Conservation (phyloP, 2,329 filamentous ascomycete species). For the Septoria linicola region DNA sequence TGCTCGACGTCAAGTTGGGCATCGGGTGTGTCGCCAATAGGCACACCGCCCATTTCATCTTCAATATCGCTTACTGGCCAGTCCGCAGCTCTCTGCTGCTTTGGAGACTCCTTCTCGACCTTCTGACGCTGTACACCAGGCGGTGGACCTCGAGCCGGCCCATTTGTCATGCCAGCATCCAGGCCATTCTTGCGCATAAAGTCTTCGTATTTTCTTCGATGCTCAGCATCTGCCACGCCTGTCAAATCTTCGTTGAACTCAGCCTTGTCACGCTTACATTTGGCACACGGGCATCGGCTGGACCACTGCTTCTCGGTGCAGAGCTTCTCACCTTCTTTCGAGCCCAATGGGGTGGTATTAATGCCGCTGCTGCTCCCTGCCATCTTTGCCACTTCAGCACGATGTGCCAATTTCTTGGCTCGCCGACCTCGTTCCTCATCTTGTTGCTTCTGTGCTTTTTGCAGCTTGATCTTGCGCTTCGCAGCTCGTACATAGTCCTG, state of each 20-base stretch:
- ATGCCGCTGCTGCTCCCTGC: background rate
- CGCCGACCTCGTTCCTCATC: background rate
- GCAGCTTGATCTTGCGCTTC: slow-evolving; percentile 38
- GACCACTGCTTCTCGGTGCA: slow-evolving; percentile 2
- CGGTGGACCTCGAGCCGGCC: background rate
- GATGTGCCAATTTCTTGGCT: slow-evolving; percentile 1
- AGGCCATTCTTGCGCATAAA: slow-evolving; percentile 48
- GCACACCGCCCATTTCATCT: background rate
- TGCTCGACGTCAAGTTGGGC: slow-evolving; percentile 6
- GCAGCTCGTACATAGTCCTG: slow-evolving; percentile 41
- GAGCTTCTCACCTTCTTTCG: background rate
- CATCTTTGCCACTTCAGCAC: background rate
- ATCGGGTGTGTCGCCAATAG: background rate
- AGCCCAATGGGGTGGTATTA: background rate
- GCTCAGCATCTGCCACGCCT: slow-evolving; percentile 1
- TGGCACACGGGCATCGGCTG: background rate
- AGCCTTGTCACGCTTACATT: background rate
- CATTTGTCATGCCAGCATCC: slow-evolving; percentile 80
- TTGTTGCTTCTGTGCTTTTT: slow-evolving; percentile 16
- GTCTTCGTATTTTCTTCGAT: slow-evolving; percentile 1
- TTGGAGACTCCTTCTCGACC: background rate
- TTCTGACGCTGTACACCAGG: slow-evolving; percentile 40
- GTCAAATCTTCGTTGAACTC: background rate
- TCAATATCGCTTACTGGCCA: background rate
- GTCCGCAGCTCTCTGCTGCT: background rate